Conservation (phyloP, 2,329 filamentous ascomycete genomes). For the Alternaria sp. region DNA sequence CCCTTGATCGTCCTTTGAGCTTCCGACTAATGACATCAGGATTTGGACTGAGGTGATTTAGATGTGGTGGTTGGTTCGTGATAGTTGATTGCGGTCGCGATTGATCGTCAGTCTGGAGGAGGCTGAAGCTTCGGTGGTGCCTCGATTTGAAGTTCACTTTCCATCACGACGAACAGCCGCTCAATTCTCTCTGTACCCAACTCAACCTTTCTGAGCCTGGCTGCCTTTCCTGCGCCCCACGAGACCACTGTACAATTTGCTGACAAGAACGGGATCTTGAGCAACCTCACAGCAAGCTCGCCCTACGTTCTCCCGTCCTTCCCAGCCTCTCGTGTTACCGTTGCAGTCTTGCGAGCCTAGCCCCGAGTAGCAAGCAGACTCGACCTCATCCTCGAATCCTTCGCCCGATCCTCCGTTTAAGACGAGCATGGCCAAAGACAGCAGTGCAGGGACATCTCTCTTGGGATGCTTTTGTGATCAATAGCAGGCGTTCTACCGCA, state of each 20-base stretch:
- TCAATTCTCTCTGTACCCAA: neutral
- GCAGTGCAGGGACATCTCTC: neutral
- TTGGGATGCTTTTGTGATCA: neutral
- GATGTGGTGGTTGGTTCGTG: neutral
- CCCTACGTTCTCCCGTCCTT: neutral
- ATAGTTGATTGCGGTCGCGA: neutral
- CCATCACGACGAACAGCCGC: neutral
- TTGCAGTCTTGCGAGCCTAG: neutral
- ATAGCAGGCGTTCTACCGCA: neutral
- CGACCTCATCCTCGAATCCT: neutral
- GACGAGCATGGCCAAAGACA: neutral
- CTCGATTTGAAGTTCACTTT: neutral
- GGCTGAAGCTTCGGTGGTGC: constrained; percentile 4
- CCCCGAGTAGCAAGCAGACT: neutral
- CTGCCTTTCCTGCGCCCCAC: neutral
- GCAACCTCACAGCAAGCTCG: neutral
- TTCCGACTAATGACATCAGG: neutral
- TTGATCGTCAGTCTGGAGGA: neutral
- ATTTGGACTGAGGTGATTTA: neutral
- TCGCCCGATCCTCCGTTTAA: neutral
- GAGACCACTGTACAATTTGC: neutral
- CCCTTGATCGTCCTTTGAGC: neutral
- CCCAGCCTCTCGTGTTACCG: neutral
- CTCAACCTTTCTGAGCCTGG: neutral
- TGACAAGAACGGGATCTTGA: neutral